Conservation (phyloP, 768 basidiomycete genomes). For the Melanogaster broomeanus region DNA sequence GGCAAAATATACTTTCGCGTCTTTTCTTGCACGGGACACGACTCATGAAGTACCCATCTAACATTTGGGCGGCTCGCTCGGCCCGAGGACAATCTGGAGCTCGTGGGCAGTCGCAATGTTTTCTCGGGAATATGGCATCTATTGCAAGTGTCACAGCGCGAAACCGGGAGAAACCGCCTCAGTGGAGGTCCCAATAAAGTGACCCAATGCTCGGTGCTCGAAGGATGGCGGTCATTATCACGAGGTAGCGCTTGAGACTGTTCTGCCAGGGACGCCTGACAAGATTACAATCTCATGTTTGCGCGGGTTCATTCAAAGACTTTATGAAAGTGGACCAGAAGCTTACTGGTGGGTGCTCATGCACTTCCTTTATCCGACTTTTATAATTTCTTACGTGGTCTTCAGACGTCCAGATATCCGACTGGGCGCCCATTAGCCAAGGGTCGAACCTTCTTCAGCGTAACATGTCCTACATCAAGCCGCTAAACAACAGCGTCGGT, state of each 20-base stretch:
- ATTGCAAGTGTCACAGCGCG: conserved; percentile 20
- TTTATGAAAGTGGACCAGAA: conserved; percentile 92
- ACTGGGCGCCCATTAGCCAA: conserved; percentile 76
- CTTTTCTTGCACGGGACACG: conserved; percentile 94
- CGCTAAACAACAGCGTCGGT: conserved; percentile 82
- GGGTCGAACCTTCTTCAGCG: conserved; percentile 74
- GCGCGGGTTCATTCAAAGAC: conserved; percentile 90
- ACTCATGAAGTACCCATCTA: conserved; percentile 95
- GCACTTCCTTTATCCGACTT: no score
- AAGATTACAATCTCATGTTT: conserved; percentile 97
- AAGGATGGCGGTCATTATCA: conserved; percentile 66
- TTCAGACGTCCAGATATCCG: conserved; percentile 91
- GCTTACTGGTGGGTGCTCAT: conserved; percentile 63
- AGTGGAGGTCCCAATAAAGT: conserved; percentile 44
- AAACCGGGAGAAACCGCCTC: not conserved
- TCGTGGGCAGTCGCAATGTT: conserved; percentile 17
- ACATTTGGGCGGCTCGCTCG: conserved; percentile 93
- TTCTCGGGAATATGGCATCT: conserved; percentile 19
- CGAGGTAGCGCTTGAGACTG: conserved; percentile 74
- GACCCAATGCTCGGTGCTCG: conserved; percentile 75
- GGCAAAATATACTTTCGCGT: conserved; percentile 91
- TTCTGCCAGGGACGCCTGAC: conserved; percentile 90
- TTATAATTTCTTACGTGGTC: not conserved
- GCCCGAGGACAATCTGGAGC: conserved; percentile 53
- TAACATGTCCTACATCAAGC: conserved; percentile 97